Conservation (phyloP, 1,139 yeast species). For the Entelexis sorbosivorans region DNA sequence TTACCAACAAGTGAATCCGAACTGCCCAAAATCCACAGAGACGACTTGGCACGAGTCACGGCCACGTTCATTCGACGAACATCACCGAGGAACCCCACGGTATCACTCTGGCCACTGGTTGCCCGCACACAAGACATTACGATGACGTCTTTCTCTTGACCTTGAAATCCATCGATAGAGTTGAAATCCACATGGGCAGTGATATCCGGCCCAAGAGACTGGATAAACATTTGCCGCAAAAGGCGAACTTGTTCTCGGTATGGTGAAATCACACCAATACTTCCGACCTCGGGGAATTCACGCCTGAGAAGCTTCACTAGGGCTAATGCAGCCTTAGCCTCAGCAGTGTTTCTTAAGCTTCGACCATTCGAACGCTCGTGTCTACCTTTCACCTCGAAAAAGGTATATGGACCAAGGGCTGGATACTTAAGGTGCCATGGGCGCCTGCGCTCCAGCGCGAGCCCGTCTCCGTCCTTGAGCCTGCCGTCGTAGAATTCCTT, state of each 20-base stretch:
- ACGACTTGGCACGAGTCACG: conserved; percentile 62
- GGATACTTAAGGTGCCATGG: conserved; percentile 55
- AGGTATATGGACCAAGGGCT: conserved; percentile 59
- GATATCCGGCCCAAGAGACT: conserved; percentile 52
- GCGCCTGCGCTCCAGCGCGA: conserved; percentile 47
- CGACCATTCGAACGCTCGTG: conserved; percentile 56
- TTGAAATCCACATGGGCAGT: conserved; percentile 69
- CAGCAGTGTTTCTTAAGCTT: conserved; percentile 59
- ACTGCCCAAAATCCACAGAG: conserved; percentile 88
- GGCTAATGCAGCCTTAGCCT: conserved; percentile 63
- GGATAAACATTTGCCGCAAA: conserved; percentile 46
- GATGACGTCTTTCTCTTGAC: conserved; percentile 91
- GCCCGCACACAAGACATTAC: conserved; percentile 91
- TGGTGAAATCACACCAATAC: conserved; percentile 87
- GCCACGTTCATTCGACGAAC: conserved; percentile 24
- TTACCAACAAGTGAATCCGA: conserved; percentile 50
- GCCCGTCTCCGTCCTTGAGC: conserved; percentile 63
- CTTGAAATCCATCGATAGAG: conserved; percentile 96
- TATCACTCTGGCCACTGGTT: conserved; percentile 30
- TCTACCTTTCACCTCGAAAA: conserved; percentile 56
- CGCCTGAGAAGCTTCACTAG: conserved; percentile 48
- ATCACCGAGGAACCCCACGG: conserved; percentile 23
- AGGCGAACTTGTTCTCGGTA: conserved; percentile 74
- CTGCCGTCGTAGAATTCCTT: conserved; percentile 63
- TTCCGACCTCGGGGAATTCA: conserved; percentile 42